These are phyloP conservation scores for Solanum appendiculatum DNA, from an alignment of 257 asterid genomes.

Conservation along the genomic window DNA sequence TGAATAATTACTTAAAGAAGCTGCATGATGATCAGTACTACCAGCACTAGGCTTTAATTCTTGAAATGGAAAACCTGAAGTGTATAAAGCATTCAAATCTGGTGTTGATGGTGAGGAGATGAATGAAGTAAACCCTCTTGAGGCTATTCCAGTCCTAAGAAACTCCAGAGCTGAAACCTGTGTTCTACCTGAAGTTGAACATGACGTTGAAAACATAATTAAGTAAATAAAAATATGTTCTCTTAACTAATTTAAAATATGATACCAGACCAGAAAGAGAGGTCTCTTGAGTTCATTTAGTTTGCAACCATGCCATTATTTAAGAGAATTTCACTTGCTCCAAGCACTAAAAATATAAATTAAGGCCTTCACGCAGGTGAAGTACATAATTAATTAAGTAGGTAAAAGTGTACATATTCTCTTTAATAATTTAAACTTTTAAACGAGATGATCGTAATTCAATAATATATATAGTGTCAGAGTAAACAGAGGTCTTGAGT, in stretches of 20 bases:
- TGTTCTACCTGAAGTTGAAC: conserved; percentile 10
- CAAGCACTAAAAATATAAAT: too few relatives aligned
- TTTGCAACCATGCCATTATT: neutral
- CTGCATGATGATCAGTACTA: neutral
- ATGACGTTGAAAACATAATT: neutral
- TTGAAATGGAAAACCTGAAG: conserved; percentile 43
- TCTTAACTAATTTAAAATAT: too few relatives aligned
- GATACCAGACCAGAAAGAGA: too few relatives aligned
- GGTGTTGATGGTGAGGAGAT: conserved; percentile 9
- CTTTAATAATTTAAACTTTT: too few relatives aligned
- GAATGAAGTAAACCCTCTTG: conserved; percentile 22
- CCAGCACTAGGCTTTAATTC: conserved; percentile 36
- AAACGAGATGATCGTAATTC: too few relatives aligned
- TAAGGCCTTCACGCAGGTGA: neutral
- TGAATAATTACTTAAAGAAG: conserved; percentile 16
- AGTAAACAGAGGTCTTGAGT: neutral
- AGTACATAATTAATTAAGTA: neutral
- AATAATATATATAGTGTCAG: too few relatives aligned
- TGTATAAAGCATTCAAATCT: conserved; percentile 16
- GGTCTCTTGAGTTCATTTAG: neutral
- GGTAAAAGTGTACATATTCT: neutral
- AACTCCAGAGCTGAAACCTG: conserved; percentile 40
- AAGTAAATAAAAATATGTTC: neutral
- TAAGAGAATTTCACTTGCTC: too few relatives aligned
- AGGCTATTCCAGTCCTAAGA: conserved; percentile 30